Evolutionary conservation across 345 rosid species (phyloP).

Genomic region (Populus nigra): DNA sequence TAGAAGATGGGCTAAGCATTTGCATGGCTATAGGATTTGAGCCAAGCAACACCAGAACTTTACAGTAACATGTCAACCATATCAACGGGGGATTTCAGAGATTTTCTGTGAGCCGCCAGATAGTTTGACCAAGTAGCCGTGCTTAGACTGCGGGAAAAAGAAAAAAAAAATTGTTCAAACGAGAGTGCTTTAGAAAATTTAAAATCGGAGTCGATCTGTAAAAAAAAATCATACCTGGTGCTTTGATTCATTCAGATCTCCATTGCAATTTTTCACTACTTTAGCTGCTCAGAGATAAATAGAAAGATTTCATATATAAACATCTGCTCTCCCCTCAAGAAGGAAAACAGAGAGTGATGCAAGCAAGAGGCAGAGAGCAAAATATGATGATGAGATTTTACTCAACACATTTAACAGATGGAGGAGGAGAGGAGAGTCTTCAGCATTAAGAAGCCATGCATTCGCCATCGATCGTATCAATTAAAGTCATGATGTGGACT

Average conservation of each 20-base stretch:
- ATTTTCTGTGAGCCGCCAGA: not conserved
- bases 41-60: conserved; percentile 9
- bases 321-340: too few relatives aligned
- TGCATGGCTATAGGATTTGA: conserved; percentile 65
- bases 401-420: not conserved
- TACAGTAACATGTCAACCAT: not conserved
- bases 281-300: not conserved
- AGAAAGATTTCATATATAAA: too few relatives aligned
- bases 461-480: too few relatives aligned
- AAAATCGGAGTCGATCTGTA: not conserved
- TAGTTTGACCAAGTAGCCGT: conserved; percentile 5
- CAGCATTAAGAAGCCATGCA: not conserved
- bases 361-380: not conserved
- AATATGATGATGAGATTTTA: not conserved
- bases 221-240: conserved; percentile 1
- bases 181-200: not conserved
- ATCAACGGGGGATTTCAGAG: conserved; percentile 16
- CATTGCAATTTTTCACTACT: not conserved
- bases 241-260: not conserved
- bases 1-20: conserved; percentile 81
- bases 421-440: not conserved
- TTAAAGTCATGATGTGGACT: too few relatives aligned
- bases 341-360: not conserved
- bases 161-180: not conserved
- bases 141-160: not conserved